A percentile compares a stretch with the other conserved stretches of the same genome.
These are phyloP conservation scores for Xylaria digitata DNA, from an alignment of 2,329 filamentous ascomycete species.

Conservation along the genomic window DNA sequence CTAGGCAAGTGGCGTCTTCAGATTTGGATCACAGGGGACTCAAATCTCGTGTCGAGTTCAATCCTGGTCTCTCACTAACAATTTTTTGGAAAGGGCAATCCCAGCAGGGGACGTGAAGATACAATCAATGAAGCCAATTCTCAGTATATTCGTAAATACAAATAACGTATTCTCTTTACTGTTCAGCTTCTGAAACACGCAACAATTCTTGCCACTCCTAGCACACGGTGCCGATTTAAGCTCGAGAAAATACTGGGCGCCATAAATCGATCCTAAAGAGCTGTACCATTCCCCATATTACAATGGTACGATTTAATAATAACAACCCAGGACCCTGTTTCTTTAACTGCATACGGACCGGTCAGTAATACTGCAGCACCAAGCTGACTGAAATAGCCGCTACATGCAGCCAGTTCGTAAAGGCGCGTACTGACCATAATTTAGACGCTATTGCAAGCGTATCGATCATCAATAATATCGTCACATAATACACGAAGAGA, in stretches of 20 bases:
- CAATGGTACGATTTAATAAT: conserved; percentile 7
- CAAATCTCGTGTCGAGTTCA: neutral
- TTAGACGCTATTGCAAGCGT: neutral
- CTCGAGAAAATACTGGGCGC: neutral
- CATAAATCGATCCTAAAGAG: neutral
- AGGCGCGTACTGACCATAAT: neutral
- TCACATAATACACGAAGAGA: conserved; percentile 5
- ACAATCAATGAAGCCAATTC: neutral
- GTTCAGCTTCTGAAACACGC: neutral
- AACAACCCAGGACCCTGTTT: conserved; percentile 10
- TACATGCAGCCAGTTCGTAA: conserved; percentile 23
- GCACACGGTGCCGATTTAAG: conserved; percentile 2
- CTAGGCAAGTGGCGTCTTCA: conserved; percentile 1
- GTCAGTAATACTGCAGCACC: conserved; percentile 19
- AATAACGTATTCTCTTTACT: neutral
- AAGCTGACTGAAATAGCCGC: neutral
- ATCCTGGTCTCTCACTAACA: neutral
- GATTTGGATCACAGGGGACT: conserved; percentile 8
- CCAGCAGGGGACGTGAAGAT: neutral
- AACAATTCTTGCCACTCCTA: neutral
- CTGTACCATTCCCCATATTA: neutral
- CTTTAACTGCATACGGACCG: conserved; percentile 21
- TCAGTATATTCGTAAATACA: neutral
- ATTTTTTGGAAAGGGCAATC: neutral
- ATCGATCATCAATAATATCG: conserved; percentile 6